Base-by-base conservation (phyloP, 129 eudicot species). In the Mikania micrantha region DNA sequence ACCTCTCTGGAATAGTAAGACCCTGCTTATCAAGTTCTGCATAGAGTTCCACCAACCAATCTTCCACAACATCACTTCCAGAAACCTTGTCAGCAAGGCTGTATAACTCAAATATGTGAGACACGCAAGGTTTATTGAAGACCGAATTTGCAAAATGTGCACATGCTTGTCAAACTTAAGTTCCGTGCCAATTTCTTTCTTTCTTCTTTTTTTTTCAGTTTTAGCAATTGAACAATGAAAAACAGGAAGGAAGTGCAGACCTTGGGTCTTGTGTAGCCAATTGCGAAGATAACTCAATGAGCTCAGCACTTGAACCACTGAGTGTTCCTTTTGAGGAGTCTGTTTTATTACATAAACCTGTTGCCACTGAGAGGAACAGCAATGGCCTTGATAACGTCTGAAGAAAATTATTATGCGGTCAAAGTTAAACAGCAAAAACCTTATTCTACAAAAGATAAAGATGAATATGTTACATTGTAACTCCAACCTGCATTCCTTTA, bases 1-100 rank as follows among this genome's bases (percentile, higher is more conserved):
- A 88, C 96, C 96, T 85, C 29, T 81, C 96, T 63, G 96, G 87
- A 67, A 88, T 39, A 52, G 64, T 73, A 50, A 88, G 71, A 58
- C 89, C 92, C 85, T 83, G 78, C 78, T 79, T 81, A 35, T 78
- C 80, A 15, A 88, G 83, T 81, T 83, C 89, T 9, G 57, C 49
- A 45, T 50, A 61, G 54, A 88, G 91, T 64, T 83, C 66, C 41
- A 62, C 54, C 77, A 88, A 39, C 89, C 88, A 80, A 62, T 80
- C 56, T 54, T 77, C 74, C 57, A 77, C 19, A 52, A 19, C 77
- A 74, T 21, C 75, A 62, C 58, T 57, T 39, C 67, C 39, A 0
- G 74, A 34, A 64, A 49, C 75, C 66, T 81, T 74, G 52, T 67
- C 66, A 45, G 12, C 60, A 31, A 62, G 64, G 67, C 85, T 85